These are phyloP conservation scores for Penicillium diatomitis DNA, from an alignment of 495 filamentous ascomycete species.

Conservation along the genomic window DNA sequence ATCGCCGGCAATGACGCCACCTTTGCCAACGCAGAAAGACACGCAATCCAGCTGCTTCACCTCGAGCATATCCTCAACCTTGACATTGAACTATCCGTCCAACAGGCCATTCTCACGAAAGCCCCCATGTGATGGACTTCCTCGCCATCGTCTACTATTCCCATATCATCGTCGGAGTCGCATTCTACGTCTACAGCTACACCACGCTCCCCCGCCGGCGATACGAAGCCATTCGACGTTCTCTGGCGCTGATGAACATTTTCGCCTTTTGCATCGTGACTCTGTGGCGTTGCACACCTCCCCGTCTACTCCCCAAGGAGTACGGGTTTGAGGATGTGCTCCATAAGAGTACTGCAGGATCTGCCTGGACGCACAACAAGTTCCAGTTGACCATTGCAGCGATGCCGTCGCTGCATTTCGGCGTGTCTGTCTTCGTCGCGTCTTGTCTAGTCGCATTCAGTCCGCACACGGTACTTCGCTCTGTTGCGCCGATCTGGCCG, in stretches of 20 bases:
- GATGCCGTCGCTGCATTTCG: slow-evolving; percentile 53
- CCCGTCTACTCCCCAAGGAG: slow-evolving; percentile 48
- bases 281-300: slow-evolving; percentile 53
- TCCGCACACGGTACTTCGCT: slow-evolving; percentile 27
- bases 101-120: slow-evolving; percentile 31
- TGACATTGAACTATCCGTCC: slow-evolving; percentile 40
- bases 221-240: slow-evolving; percentile 46
- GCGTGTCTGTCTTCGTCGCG: slow-evolving; percentile 49
- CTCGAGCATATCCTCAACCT: slow-evolving; percentile 42
- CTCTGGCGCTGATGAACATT: slow-evolving; percentile 51
- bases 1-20: slow-evolving; percentile 34
- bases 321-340: slow-evolving; percentile 57
- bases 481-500: slow-evolving; percentile 47
- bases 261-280: slow-evolving; percentile 51
- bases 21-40: slow-evolving; percentile 36
- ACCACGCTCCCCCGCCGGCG: slow-evolving; percentile 41
- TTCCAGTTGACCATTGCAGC: slow-evolving; percentile 46
- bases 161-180: slow-evolving; percentile 43
- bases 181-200: slow-evolving; percentile 47
- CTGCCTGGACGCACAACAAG: slow-evolving; percentile 51
- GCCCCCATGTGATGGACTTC: slow-evolving; percentile 50
- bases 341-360: slow-evolving; percentile 44
- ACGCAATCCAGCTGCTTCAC: slow-evolving; percentile 43
- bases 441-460: slow-evolving; percentile 42
- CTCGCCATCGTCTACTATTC: slow-evolving; percentile 38